phyloP scores from a whole-genome alignment of 495 filamentous ascomycete genomes.

The Aspergillus avenaceus region DNA sequence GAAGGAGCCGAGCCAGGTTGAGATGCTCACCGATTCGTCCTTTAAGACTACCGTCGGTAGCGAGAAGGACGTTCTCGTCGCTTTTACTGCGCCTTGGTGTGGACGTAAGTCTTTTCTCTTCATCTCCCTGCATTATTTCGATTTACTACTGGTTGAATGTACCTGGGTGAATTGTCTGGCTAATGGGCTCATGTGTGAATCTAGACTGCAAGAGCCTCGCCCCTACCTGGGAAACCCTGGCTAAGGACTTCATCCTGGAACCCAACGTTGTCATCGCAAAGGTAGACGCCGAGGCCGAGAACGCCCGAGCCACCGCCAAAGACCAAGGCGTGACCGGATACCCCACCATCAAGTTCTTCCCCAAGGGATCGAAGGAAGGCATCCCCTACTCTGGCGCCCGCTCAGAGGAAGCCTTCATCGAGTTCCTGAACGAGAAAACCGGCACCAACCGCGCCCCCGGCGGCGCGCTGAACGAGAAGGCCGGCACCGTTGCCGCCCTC shows the following conservation, averaged over 20 bases:
- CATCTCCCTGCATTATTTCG: conserved; percentile 4
- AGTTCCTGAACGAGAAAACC: conserved; percentile 83
- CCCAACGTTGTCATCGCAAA: conserved; percentile 80
- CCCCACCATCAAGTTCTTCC: conserved; percentile 98
- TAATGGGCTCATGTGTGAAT: not conserved
- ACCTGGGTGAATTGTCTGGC: conserved; percentile 1
- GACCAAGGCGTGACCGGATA: conserved; percentile 79
- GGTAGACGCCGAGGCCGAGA: conserved; percentile 86
- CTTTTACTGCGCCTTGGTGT: conserved; percentile 97
- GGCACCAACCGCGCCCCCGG: conserved; percentile 83
- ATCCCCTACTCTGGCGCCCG: conserved; percentile 75
- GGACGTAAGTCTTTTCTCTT: conserved; percentile 67
- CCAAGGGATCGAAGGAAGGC: conserved; percentile 73
- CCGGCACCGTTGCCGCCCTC: conserved; percentile 75
- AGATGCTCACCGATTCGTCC: conserved; percentile 71
- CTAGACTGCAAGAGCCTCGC: conserved; percentile 95
- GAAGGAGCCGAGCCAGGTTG: conserved; percentile 66
- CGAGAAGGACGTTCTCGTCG: conserved; percentile 88
- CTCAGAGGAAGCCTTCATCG: conserved; percentile 68
- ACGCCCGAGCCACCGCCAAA: conserved; percentile 69
- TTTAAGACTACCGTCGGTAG: conserved; percentile 77
- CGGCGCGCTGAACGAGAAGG: conserved; percentile 72
- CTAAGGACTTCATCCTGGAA: conserved; percentile 76
- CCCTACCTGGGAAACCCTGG: conserved; percentile 84
- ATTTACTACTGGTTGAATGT: not conserved